Evolutionary conservation across 331 rosid genomes (phyloP).

Genomic region (Pyracantha coccinea): DNA sequence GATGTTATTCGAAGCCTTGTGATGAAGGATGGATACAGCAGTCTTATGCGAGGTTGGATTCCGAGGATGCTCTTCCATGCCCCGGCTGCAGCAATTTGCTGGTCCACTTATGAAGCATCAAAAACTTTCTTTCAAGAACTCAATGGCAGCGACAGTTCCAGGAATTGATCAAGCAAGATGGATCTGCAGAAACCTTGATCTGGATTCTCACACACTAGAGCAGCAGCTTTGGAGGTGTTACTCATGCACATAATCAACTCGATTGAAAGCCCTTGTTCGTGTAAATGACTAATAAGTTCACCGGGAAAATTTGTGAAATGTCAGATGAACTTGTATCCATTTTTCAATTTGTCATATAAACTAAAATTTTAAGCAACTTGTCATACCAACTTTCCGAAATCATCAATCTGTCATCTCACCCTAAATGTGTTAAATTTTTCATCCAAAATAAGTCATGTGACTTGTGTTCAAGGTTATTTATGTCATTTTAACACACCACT

Average conservation of each 20-base stretch:
- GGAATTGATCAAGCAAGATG: background rate
- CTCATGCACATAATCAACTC: background rate
- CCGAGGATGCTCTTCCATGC: slow-evolving; percentile 64
- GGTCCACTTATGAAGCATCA: slow-evolving; percentile 64
- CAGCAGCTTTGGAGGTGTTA: background rate
- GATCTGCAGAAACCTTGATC: background rate
- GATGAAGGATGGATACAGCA: slow-evolving; percentile 38
- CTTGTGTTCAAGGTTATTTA: too few relatives aligned
- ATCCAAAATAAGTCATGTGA: too few relatives aligned
- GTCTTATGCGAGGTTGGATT: slow-evolving; percentile 44
- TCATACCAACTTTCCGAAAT: too few relatives aligned
- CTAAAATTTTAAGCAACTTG: too few relatives aligned
- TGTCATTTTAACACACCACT: too few relatives aligned
- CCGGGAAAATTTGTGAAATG: background rate
- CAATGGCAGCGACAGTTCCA: background rate
- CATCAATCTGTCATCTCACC: too few relatives aligned
- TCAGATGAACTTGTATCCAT: too few relatives aligned
- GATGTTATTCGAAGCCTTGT: slow-evolving; percentile 29
- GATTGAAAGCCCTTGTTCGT: background rate
- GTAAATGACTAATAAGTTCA: background rate
- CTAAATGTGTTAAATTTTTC: too few relatives aligned
- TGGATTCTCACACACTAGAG: background rate
- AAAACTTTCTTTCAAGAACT: slow-evolving; percentile 40
- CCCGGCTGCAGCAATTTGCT: slow-evolving; percentile 62
- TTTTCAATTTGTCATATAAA: too few relatives aligned